Evolutionary conservation across 78 protist species (phyloP), one percentile per base, ranked within the genome.

Genomic region (Dictyostelium purpureum): DNA sequence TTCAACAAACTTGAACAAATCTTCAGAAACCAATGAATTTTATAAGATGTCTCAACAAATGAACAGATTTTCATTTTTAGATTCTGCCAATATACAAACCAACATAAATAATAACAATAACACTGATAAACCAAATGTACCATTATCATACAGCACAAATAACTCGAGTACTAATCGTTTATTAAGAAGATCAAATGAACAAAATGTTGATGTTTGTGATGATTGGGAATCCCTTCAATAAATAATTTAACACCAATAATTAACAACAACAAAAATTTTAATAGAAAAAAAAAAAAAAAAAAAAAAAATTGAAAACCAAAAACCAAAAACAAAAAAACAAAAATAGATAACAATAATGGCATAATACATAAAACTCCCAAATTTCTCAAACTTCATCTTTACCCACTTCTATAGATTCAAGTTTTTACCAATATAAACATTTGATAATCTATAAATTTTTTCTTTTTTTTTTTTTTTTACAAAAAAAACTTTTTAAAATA

Each of bases 21-120:
- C 57, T 28, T 24, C 16, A 35, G 42, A 24, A 35, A 21, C 67
- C n/a, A 63, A 63, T 63, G 61, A 75, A 33, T 75, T 75, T 33
- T 75, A 31, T 75, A 75, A n/a, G 33, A 66, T 26, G 7, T 43
- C 81, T 19, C 81, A 75, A 75, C 81, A 75, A 75, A 35, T 45
- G 38, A 75, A 75, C 52, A 75, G 21, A n/a, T 75, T 75, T 35
- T 47, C 81, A 24, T 75, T 75, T 35, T 51, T 75, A 42, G 81
- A 75, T 51, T 21, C 79, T 26, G 26, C 26, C 21, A 57, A 57
- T 26, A 10, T 26, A 24, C 21, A n/a, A 9, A 54, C 2, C n/a
- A n/a, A 19, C 6, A 54, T n/a, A 6, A 54, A 54, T 54, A 54
- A 54, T 54, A 54, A 54, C n/a, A 54, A 54, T 54, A 54, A 54